Percentiles rank a stretch among this genome's conserved stretches.
phyloP scores from a whole-genome alignment of 78 protist genomes.

The Isochrysis galbana region DNA sequence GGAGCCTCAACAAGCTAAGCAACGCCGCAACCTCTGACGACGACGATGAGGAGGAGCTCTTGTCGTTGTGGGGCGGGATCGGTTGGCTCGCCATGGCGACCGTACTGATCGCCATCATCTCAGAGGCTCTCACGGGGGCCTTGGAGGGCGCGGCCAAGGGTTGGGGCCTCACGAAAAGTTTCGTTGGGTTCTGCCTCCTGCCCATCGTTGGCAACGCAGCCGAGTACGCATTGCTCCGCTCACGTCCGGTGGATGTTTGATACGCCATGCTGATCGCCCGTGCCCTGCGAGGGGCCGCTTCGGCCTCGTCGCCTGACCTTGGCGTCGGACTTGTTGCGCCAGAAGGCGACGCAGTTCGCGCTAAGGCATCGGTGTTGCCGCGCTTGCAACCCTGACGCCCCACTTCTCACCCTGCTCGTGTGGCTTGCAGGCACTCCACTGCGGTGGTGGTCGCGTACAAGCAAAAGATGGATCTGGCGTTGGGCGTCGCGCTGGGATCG shows the following conservation, averaged over 20 bases:
- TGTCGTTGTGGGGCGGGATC: not conserved
- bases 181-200: slow-evolving; percentile 42
- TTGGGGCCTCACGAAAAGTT: not conserved
- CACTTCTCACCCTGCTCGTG: too few species aligned
- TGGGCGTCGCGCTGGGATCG: slow-evolving; percentile 64
- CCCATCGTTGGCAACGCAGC: slow-evolving; percentile 69
- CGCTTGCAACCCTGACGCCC: too few species aligned
- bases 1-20: too few species aligned
- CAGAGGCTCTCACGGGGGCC: slow-evolving; percentile 43
- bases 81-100: slow-evolving; percentile 10
- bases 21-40: too few species aligned
- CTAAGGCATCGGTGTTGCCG: too few species aligned
- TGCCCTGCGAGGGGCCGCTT: too few species aligned
- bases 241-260: too few species aligned
- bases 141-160: slow-evolving; percentile 23
- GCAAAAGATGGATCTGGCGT: slow-evolving; percentile 47
- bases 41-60: slow-evolving; percentile 30
- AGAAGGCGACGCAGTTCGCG: too few species aligned
- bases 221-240: too few species aligned
- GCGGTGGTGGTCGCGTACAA: slow-evolving; percentile 50
- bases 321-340: too few species aligned
- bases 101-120: slow-evolving; percentile 26
- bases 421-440: slow-evolving; percentile 55
- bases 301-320: too few species aligned
- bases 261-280: too few species aligned